These are phyloP conservation scores for Mrakia blollopis DNA, from an alignment of 768 basidiomycete genomes.

Conservation along the genomic window DNA sequence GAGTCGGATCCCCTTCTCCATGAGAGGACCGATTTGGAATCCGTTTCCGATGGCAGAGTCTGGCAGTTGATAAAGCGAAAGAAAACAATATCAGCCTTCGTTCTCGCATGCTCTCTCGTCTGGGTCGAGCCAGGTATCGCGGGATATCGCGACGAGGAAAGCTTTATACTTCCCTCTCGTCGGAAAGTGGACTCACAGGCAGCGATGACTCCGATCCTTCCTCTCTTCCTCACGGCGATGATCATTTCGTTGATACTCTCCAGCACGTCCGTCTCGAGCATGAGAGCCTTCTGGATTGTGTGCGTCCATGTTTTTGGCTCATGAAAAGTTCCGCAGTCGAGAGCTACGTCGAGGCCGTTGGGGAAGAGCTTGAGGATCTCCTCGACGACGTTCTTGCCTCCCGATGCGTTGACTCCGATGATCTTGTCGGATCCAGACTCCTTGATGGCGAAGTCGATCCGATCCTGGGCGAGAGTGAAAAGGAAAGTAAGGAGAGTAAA, in stretches of 20 bases:
- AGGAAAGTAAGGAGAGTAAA: constrained; percentile 28
- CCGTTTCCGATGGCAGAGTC: constrained; percentile 53
- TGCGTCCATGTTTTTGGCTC: constrained; percentile 62
- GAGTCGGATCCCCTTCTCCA: constrained; percentile 54
- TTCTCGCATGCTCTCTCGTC: too few relatives aligned
- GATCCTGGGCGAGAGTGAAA: constrained; percentile 42
- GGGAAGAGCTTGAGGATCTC: constrained; percentile 59
- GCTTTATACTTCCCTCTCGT: too few relatives aligned
- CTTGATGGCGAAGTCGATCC: constrained; percentile 51
- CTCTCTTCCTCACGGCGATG: constrained; percentile 54
- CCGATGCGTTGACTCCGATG: constrained; percentile 58
- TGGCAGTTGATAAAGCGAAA: too few relatives aligned
- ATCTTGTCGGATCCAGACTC: constrained; percentile 51
- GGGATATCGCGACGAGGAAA: too few relatives aligned
- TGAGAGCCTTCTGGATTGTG: constrained; percentile 62
- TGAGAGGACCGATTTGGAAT: constrained; percentile 65
- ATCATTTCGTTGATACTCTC: constrained; percentile 58
- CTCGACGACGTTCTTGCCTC: constrained; percentile 52
- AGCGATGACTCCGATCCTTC: constrained; percentile 59
- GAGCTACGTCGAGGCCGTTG: constrained; percentile 49
- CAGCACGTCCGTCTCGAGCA: constrained; percentile 69
- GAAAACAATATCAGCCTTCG: too few relatives aligned
- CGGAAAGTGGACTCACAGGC: too few relatives aligned
- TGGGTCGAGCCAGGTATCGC: too few relatives aligned
- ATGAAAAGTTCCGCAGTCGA: constrained; percentile 54